Conservation (phyloP, 179 eudicot species). For the Spergularia azorica region DNA sequence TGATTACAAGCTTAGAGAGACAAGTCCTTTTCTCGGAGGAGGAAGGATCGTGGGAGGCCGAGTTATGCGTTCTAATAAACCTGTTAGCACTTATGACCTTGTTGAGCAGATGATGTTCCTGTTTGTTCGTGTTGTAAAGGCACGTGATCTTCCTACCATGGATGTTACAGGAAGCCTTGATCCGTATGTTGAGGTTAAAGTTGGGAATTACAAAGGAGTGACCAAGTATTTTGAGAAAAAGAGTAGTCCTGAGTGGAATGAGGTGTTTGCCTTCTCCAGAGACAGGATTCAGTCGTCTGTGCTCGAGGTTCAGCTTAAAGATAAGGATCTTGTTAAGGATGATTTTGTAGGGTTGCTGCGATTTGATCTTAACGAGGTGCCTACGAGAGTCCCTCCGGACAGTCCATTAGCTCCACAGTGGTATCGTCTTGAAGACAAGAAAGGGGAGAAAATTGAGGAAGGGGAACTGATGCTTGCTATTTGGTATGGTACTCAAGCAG, state of each 20-base stretch:
- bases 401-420: constrained; percentile 91
- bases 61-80: constrained; percentile 51
- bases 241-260: constrained; percentile 78
- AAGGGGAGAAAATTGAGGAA: constrained; percentile 46
- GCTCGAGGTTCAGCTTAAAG: constrained; percentile 63
- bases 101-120: constrained; percentile 84
- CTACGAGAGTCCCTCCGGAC: constrained; percentile 84
- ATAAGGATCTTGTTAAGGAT: constrained; percentile 77
- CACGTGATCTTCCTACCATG: constrained; percentile 68
- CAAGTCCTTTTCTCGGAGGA: constrained; percentile 77
- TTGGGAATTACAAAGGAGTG: constrained; percentile 84
- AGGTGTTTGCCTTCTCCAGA: constrained; percentile 75
- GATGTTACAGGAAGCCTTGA: constrained; percentile 81
- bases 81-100: constrained; percentile 66
- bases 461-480: constrained; percentile 86
- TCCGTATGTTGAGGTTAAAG: constrained; percentile 80
- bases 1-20: constrained; percentile 64
- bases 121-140: constrained; percentile 79
- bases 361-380: constrained; percentile 66
- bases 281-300: constrained; percentile 67
- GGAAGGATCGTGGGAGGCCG: constrained; percentile 75
- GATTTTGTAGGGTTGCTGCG: constrained; percentile 69
- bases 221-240: constrained; percentile 62
- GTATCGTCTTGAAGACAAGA: constrained; percentile 71
- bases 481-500: constrained; percentile 94